Evolutionary conservation across 1,139 yeast species (phyloP).

Genomic region (Pichiaceae sp.): DNA sequence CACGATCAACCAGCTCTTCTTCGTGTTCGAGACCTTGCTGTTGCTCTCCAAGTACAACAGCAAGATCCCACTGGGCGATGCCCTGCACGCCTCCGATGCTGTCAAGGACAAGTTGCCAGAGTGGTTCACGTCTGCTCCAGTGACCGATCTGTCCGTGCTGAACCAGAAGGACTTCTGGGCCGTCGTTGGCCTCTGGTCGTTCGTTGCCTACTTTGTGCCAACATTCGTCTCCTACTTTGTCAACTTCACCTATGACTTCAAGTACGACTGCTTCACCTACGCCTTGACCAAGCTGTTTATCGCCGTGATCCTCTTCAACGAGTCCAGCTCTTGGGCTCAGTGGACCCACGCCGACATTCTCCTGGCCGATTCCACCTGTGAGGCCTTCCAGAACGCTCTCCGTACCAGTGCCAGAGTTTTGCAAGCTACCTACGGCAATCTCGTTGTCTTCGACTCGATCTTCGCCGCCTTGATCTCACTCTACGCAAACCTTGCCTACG

Average conservation of each 20-base stretch:
- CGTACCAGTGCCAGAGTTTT: constrained; percentile 30
- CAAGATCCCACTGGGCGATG: constrained; percentile 30
- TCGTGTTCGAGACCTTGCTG: constrained; percentile 30
- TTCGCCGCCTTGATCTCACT: constrained; percentile 42
- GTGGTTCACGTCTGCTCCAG: constrained; percentile 21
- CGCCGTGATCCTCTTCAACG: constrained; percentile 31
- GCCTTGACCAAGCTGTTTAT: constrained; percentile 39
- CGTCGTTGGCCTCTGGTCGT: constrained; percentile 30
- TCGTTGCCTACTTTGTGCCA: constrained; percentile 34
- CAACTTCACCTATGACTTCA: constrained; percentile 37
- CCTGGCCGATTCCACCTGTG: neutral
- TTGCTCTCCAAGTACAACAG: constrained; percentile 31
- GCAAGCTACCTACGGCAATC: constrained; percentile 37
- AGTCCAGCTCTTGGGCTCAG: neutral
- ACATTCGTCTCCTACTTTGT: constrained; percentile 38
- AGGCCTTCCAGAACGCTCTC: constrained; percentile 15
- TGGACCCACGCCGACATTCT: constrained; percentile 2
- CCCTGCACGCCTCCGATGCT: constrained; percentile 25
- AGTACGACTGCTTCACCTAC: constrained; percentile 48
- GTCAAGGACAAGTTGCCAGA: constrained; percentile 20
- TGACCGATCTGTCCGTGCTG: constrained; percentile 33
- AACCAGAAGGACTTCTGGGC: constrained; percentile 27
- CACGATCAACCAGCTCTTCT: constrained; percentile 36
- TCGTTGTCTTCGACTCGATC: constrained; percentile 40
- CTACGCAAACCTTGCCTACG: constrained; percentile 32